Conservation (phyloP, 208 protist genomes). For the Porcisia deanei region DNA sequence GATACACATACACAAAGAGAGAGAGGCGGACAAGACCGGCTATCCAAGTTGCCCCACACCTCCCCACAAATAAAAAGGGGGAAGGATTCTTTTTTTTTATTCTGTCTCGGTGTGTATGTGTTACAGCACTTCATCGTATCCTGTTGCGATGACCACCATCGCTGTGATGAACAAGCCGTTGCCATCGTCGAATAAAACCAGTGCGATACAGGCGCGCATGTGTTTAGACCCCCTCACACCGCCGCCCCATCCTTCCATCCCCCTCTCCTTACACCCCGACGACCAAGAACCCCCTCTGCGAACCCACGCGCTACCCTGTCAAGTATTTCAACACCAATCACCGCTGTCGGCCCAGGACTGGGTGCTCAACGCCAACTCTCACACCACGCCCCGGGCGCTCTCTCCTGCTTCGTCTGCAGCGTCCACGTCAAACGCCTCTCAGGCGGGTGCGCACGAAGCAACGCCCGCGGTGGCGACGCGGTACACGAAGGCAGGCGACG, state of each 20-base stretch:
- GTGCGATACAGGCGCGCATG: background rate
- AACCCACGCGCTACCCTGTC: background rate
- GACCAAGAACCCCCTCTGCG: background rate
- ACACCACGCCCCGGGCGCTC: background rate
- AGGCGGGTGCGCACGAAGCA: background rate
- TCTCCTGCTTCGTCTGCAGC: background rate
- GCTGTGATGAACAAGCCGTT: constrained; percentile 1
- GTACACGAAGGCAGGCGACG: background rate
- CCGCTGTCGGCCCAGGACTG: background rate
- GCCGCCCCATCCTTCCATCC: background rate
- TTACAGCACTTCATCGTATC: background rate
- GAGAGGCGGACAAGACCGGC: background rate
- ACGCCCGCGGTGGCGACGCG: background rate
- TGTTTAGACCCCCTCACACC: background rate
- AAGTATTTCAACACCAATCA: background rate
- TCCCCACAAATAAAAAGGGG: no score
- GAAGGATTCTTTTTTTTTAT: background rate
- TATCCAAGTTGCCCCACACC: no score
- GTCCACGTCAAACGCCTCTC: background rate
- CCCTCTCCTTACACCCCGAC: background rate
- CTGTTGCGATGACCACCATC: background rate
- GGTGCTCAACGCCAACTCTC: background rate
- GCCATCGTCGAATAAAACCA: no score
- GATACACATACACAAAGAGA: background rate
- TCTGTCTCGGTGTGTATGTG: background rate